Evolutionary conservation across 2,329 filamentous ascomycete species (phyloP), one percentile per base, ranked within the genome.

Genomic region (Penicillium freii): DNA sequence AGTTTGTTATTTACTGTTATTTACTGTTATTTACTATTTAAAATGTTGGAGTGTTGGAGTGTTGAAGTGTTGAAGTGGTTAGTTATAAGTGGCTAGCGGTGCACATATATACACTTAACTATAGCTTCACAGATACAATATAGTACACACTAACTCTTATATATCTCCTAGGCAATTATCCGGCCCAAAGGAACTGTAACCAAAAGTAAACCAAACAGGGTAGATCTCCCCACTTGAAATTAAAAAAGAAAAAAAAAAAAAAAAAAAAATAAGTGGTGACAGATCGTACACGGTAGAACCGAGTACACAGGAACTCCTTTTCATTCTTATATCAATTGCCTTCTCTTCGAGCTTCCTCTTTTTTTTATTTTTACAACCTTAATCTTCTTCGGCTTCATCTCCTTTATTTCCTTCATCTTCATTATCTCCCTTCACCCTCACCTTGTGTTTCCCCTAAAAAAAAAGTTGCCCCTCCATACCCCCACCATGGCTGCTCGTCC

Each of bases 401-500:
- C 6, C 4, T 19, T 19, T 6, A 34, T 58, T 46, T 58, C 46
- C 48, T 44, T 5, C 11, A 31, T 51, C 54, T 38, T 8, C 8
- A 15, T 43, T 11, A 25, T 13, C n/a, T 53, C 29, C 29, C 43
- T 36, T 36, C 33, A 19, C 54, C 34, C 47, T 60, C 29, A 27
- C 17, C 44, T 39, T 56, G 39, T 45, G 25, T 25, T 31, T 39
- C 36, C 9, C 39, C 51, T n/a, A 23, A 19, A 31, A 39, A 34
- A 47, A 15, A 44, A 45, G 39, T 40, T 56, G 21, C 54, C 54
- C 56, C 48, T 58, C 51, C 50, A 53, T 56, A 49, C 47, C 66
- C 60, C 63, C 68, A 77, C 63, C 66, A 92, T 92, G 89, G 84
- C 88, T 73, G 75, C 87, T 68, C 87, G 89, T 78, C 89, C 90